Base-by-base conservation (phyloP, 306 rosid species). In the Fagus crenata region DNA sequence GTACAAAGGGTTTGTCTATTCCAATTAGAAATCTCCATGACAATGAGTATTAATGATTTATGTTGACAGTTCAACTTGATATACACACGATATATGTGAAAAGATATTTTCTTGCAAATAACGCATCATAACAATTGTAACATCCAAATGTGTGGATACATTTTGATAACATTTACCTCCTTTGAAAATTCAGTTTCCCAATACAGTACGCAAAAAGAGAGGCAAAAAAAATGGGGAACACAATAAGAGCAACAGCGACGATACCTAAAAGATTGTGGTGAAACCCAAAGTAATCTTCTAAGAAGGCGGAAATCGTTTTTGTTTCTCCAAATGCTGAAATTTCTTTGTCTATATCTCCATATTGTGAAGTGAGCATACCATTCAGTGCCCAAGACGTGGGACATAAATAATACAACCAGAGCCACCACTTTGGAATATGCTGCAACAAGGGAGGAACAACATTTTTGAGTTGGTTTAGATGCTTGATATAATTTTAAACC, bases 381-480 rank as follows among this genome's bases (percentile, higher is more conserved):
- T 89, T 81, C 56, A 90, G 54, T 37, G 80, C 81, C 96, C 96
- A 90, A 33, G 96, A 86, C 42, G 84, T 58, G 9, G 96, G 96
- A 61, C 81, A 78, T 49, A 89, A 3, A 59, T 89, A 89, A 79
- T 85, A 90, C 81, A 82, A 65, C 96, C 96, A 90, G 28, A 89
- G 41, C 96, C 96, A 90, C 91, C 96, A 89, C 75, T 89, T 89
- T 5, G 96, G 96, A 53, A 90, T 87, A 67, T 73, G 89, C 93
- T 89, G 84, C 80, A 85, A 65, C 60, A 67, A 77, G 64, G 37
- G 77, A 72, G 75, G 64, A 82, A 74, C 5, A 65, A 72, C 39
- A 42, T 53, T 37, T 54, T n/a, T 74, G 4, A 31, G 41, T 77
- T 33, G 56, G 31, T 54, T 69, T 49, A 40, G 46, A 40, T 49